Percentiles rank a stretch among this genome's conserved stretches.
Evolutionary conservation across 2,329 filamentous ascomycete genomes (phyloP).

Genomic region (Botrytis sinoallii): DNA sequence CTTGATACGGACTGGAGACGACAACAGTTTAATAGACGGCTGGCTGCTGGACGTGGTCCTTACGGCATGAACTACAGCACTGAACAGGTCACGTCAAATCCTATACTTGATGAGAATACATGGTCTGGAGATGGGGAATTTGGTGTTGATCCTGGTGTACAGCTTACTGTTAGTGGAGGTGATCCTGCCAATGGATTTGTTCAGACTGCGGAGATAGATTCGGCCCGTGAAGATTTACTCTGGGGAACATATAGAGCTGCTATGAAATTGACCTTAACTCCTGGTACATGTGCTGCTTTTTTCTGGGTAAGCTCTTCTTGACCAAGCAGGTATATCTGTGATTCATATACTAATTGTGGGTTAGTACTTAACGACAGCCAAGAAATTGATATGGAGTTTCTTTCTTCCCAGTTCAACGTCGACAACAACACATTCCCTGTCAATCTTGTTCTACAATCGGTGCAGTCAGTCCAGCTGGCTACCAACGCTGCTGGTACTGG

Average conservation of each 20-base stretch:
- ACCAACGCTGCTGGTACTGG: constrained; percentile 58
- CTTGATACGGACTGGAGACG: constrained; percentile 59
- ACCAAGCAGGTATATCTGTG: neutral
- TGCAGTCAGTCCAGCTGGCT: constrained; percentile 56
- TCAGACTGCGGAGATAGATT: constrained; percentile 61
- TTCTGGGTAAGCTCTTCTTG: constrained; percentile 61
- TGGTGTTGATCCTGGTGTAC: constrained; percentile 50
- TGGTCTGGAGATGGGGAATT: constrained; percentile 46
- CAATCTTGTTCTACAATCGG: constrained; percentile 74
- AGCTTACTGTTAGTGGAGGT: constrained; percentile 51
- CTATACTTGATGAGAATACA: constrained; percentile 42
- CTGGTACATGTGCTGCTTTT: constrained; percentile 68
- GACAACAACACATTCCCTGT: constrained; percentile 54
- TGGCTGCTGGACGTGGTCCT: constrained; percentile 54
- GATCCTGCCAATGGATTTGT: constrained; percentile 51
- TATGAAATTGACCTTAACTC: constrained; percentile 52
- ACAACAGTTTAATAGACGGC: constrained; percentile 63
- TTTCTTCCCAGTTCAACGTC: constrained; percentile 61
- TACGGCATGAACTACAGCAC: constrained; percentile 61
- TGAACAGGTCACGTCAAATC: constrained; percentile 56
- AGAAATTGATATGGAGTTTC: constrained; percentile 79
- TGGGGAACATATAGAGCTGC: constrained; percentile 66
- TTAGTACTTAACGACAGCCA: constrained; percentile 75
- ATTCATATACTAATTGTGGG: constrained; percentile 8
- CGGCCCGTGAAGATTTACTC: constrained; percentile 57